Evolutionary conservation across 768 basidiomycete species (phyloP), one percentile per base, ranked within the genome.

Genomic region (Leccinum broughii): DNA sequence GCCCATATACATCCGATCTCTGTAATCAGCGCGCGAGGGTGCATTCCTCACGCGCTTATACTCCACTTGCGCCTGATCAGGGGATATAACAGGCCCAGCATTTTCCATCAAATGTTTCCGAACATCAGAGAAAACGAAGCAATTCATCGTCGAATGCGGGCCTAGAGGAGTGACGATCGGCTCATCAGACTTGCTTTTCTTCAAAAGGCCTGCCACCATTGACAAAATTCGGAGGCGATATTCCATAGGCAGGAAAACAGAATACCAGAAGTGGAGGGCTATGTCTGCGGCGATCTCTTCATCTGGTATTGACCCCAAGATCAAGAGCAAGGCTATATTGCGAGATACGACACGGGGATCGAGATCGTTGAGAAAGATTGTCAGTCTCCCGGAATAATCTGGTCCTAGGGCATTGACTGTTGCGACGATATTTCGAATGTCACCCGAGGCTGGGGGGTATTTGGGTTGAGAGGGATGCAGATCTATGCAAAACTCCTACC

Each of bases 221-320:
- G 57, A 24, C 4, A 71, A 50, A 20, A 73, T 57, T 20, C 60
- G 59, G 4, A 70, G 7, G 13, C 64, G 64, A 60, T 80, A 76
- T 48, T 71, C 68, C 41, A 55, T 56, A 7, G 80, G 79, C 46
- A 82, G 53, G 58, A 77, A 78, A 7, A 72, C 72, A 2, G 82
- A 83, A 56, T 81, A 81, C 78, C 79, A 82, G 55, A 80, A 77
- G 59, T 83, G 81, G 22, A 82, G 71, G 6, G 80, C 81, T 4
- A 75, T 64, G 41, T 82, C 82, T 8, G 75, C 81, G 1, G 77
- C 78, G 20, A 74, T 22, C 6, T 11, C 54, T 57, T 67, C 58
- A 55, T 80, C 73, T 2, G 69, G 52, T 44, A 76, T 62, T 20
- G 63, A 71, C 3, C 76, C 75, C n/a, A 83, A 70, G 48, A 81